These are phyloP conservation scores for Lepidium aucheri DNA, from an alignment of 345 rosid species.

Conservation along the genomic window DNA sequence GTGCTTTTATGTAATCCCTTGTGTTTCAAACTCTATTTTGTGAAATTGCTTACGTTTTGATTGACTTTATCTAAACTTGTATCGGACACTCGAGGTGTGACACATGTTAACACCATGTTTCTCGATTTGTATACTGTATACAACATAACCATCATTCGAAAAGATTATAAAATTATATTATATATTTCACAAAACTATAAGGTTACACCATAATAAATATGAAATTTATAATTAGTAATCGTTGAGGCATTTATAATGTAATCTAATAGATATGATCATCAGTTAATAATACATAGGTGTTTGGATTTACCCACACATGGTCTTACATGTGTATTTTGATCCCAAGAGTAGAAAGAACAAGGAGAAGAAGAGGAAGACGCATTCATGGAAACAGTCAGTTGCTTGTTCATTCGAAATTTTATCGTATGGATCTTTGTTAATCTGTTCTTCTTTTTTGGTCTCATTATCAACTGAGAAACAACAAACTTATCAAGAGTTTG, in stretches of 20 bases:
- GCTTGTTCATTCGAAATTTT: constrained; percentile 19
- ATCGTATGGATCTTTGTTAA: constrained; percentile 24
- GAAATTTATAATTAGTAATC: constrained; percentile 8
- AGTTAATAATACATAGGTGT: not conserved
- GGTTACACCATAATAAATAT: constrained; percentile 9
- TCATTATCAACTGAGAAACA: constrained; percentile 26
- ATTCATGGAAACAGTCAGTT: constrained; percentile 22
- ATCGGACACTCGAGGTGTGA: not conserved
- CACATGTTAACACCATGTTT: not conserved
- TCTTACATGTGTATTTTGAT: constrained; percentile 18
- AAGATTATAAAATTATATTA: not conserved
- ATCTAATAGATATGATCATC: not conserved
- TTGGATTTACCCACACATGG: not conserved
- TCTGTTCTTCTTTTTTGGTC: constrained; percentile 27
- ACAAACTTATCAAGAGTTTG: constrained; percentile 30
- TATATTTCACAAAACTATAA: too few relatives aligned
- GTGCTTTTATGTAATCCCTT: constrained; percentile 9
- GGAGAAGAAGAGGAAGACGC: constrained; percentile 21
- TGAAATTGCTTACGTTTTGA: not conserved
- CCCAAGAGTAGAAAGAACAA: constrained; percentile 27
- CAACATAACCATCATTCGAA: not conserved
- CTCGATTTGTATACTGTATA: not conserved
- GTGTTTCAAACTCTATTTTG: constrained; percentile 7
- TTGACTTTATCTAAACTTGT: not conserved
- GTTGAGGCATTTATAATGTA: constrained; percentile 1